Percentiles rank a stretch among this genome's conserved stretches.
phyloP scores from a whole-genome alignment of 1,284 basidiomycete genomes.

The Agaricales sp. region DNA sequence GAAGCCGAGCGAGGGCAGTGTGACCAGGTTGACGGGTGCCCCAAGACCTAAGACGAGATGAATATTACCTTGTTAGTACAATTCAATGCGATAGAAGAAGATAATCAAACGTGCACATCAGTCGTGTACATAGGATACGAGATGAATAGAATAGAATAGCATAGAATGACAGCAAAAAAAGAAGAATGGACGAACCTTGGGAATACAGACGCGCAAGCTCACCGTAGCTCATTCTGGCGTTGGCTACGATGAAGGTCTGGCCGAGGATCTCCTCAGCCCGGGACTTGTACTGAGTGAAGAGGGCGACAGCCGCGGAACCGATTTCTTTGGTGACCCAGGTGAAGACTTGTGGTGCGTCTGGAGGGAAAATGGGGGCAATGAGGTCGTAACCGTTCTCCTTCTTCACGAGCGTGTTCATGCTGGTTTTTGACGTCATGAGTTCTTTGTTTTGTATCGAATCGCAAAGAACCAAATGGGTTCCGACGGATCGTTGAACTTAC shows the following conservation, averaged over 20 bases:
- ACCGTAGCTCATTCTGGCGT: slow-evolving; percentile 15
- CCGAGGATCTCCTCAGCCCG: slow-evolving; percentile 13
- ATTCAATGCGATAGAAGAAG: no score
- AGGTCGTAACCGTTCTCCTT: slow-evolving; percentile 11
- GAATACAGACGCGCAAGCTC: slow-evolving; percentile 12
- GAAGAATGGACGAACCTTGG: slow-evolving; percentile 11
- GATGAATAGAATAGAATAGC: no score
- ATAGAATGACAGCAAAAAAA: not conserved
- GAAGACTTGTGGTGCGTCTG: slow-evolving; percentile 13
- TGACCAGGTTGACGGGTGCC: not conserved
- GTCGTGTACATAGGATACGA: no score
- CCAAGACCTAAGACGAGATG: not conserved
- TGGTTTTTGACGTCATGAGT: not conserved
- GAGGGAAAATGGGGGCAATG: slow-evolving; percentile 13
- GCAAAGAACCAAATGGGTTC: not conserved
- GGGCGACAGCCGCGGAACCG: slow-evolving; percentile 17
- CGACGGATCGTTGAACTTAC: slow-evolving; percentile 9
- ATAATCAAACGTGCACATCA: no score
- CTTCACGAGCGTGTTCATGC: slow-evolving; percentile 9
- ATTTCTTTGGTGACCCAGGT: slow-evolving; percentile 21
- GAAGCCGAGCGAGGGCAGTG: not conserved
- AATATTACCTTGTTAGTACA: no score
- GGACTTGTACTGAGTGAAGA: slow-evolving; percentile 19
- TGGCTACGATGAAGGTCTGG: slow-evolving; percentile 17
- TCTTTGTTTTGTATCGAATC: no score